These are phyloP conservation scores for Globisporangium spiculum DNA, from an alignment of 352 stramenopile genomes.

Conservation along the genomic window DNA sequence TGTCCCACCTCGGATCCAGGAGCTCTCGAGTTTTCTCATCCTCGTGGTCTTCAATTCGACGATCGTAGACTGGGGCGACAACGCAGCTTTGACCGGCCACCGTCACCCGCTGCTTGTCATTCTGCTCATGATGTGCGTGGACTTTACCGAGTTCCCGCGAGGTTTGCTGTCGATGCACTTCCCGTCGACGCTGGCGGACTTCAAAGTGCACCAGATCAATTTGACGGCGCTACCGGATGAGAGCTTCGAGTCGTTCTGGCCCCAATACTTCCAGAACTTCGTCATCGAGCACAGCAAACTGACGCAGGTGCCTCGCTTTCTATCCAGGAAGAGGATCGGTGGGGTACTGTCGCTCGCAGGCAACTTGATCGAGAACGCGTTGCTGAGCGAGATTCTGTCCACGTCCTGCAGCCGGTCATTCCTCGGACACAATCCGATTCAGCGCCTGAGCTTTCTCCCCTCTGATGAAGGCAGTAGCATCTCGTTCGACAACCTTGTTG, in stretches of 20 bases:
- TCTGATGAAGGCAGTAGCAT: background rate
- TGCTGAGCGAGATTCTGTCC: background rate
- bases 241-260: background rate
- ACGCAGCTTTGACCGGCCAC: background rate
- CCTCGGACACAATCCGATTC: constrained; percentile 3
- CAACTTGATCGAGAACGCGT: background rate
- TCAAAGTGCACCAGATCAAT: constrained; percentile 21
- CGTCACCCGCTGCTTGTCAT: background rate
- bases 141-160: background rate
- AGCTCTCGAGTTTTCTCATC: constrained; percentile 16
- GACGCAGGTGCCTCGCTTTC: background rate
- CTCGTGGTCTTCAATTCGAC: constrained; percentile 15
- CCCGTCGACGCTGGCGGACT: constrained; percentile 21
- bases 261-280: constrained; percentile 2
- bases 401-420: background rate
- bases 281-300: constrained; percentile 9
- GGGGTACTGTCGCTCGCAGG: constrained; percentile 1
- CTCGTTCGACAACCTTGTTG: background rate
- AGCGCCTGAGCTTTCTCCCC: background rate
- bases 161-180: constrained; percentile 22
- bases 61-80: constrained; percentile 10
- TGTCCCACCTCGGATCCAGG: background rate
- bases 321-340: background rate
- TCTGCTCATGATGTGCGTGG: constrained; percentile 3
- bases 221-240: constrained; percentile 10